Conservation (phyloP, 176 grass and related monocot species). For the Puya raimondii region DNA sequence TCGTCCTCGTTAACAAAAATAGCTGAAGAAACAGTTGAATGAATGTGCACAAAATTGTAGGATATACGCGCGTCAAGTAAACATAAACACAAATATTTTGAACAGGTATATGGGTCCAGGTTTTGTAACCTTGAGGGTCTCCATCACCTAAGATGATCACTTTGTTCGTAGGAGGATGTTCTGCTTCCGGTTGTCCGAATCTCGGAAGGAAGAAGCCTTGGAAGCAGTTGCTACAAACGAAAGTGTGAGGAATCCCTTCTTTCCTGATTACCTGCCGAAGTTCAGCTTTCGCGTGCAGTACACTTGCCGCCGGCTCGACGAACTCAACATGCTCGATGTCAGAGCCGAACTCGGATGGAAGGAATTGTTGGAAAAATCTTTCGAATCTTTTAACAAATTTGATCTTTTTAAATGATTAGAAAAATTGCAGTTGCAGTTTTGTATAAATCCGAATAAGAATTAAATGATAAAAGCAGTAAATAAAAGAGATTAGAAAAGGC, state of each 20-base stretch:
- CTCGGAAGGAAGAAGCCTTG: slow-evolving; percentile 31
- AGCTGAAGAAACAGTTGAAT: slow-evolving; percentile 10
- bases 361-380: too few relatives aligned
- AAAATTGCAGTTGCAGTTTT: too few relatives aligned
- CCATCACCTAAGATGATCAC: slow-evolving; percentile 39
- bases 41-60: not conserved
- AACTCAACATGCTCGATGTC: slow-evolving; percentile 23
- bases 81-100: too few relatives aligned
- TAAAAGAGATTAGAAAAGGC: too few relatives aligned
- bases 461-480: too few relatives aligned
- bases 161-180: slow-evolving; percentile 22
- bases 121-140: slow-evolving; percentile 24
- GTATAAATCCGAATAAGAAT: too few relatives aligned
- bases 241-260: slow-evolving; percentile 25
- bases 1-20: slow-evolving; percentile 25
- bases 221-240: slow-evolving; percentile 25
- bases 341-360: slow-evolving; percentile 43
- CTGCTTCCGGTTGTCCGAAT: slow-evolving; percentile 22
- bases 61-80: too few relatives aligned
- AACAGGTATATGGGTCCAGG: too few relatives aligned
- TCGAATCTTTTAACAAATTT: too few relatives aligned
- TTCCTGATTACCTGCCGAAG: slow-evolving; percentile 22
- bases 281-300: slow-evolving; percentile 8
- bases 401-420: too few relatives aligned
- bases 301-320: slow-evolving; percentile 13